These are phyloP conservation scores for Phytopythium ostracodes DNA, from an alignment of 352 stramenopile genomes.

Conservation along the genomic window DNA sequence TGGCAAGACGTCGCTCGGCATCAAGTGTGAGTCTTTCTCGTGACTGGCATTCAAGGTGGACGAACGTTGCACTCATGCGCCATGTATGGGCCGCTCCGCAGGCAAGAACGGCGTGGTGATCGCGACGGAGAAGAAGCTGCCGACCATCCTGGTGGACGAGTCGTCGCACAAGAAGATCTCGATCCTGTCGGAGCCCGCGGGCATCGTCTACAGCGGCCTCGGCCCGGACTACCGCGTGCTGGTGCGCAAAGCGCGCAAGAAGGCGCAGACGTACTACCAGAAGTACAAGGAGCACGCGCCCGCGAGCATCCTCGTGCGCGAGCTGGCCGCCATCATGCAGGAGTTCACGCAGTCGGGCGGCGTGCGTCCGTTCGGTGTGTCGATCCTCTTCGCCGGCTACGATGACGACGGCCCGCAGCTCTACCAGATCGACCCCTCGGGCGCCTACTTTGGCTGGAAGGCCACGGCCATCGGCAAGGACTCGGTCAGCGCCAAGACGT, in stretches of 20 bases:
- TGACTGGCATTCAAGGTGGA: background rate
- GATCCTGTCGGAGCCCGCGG: constrained; percentile 86
- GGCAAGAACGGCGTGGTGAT: constrained; percentile 99
- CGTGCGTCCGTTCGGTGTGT: constrained; percentile 98
- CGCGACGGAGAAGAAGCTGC: constrained; percentile 98
- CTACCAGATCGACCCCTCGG: constrained; percentile 98
- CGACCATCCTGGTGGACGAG: constrained; percentile 94
- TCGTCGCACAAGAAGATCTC: constrained; percentile 96
- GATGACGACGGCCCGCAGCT: constrained; percentile 97
- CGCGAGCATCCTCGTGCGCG: constrained; percentile 94
- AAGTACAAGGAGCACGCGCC: constrained; percentile 96
- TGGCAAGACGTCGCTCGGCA: constrained; percentile 97
- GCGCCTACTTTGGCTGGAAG: constrained; percentile 99
- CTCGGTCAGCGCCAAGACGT: constrained; percentile 98
- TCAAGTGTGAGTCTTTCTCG: constrained; percentile 79
- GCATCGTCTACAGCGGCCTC: constrained; percentile 97
- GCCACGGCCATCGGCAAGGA: constrained; percentile 99
- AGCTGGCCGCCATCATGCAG: constrained; percentile 98
- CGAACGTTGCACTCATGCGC: background rate
- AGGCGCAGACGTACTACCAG: constrained; percentile 94
- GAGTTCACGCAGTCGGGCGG: constrained; percentile 98
- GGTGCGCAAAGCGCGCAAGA: constrained; percentile 95
- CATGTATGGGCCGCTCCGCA: constrained; percentile 14
- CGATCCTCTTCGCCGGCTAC: constrained; percentile 96
- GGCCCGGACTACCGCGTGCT: constrained; percentile 99